Percentiles rank a stretch among this genome's conserved stretches.
Conservation (phyloP, 1,284 basidiomycete species). For the Volvariella volvacea region DNA sequence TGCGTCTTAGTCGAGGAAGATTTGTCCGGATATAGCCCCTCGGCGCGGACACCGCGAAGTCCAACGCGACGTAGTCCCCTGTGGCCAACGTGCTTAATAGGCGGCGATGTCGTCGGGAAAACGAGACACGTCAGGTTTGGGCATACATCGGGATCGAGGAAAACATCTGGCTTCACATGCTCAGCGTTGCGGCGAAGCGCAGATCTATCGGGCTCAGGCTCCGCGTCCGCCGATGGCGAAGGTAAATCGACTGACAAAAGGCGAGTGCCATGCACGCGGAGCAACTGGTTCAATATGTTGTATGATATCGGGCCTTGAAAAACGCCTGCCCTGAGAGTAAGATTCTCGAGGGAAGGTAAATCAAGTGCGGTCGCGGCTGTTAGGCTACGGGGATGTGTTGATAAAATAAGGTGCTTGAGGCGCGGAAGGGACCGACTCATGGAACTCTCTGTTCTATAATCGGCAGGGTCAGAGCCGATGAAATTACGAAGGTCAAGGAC, state of each 20-base stretch:
- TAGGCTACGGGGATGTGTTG: constrained; percentile 25
- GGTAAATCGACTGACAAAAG: constrained; percentile 34
- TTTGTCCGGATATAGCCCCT: constrained; percentile 37
- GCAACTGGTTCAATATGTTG: constrained; percentile 26
- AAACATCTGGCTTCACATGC: constrained; percentile 31
- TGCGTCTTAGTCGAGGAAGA: constrained; percentile 26
- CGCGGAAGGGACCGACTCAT: constrained; percentile 22
- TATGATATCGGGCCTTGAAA: constrained; percentile 11
- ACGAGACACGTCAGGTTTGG: constrained; percentile 37
- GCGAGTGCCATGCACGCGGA: constrained; percentile 32
- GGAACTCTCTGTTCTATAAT: constrained; percentile 6
- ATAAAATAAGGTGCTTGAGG: constrained; percentile 31
- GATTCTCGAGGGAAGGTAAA: constrained; percentile 29
- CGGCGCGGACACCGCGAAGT: constrained; percentile 33
- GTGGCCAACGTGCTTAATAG: constrained; percentile 24
- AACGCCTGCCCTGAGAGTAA: constrained; percentile 26
- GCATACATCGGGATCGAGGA: constrained; percentile 34
- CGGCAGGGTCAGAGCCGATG: constrained; percentile 15
- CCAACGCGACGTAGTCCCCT: constrained; percentile 37
- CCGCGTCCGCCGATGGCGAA: constrained; percentile 26
- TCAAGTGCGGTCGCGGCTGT: constrained; percentile 23
- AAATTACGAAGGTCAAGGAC: constrained; percentile 35
- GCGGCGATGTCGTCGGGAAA: constrained; percentile 28
- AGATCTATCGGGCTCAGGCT: constrained; percentile 22
- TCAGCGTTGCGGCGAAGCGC: constrained; percentile 19